Base-by-base conservation (phyloP, 345 rosid species). In the Aquilaria yunnanensis region DNA sequence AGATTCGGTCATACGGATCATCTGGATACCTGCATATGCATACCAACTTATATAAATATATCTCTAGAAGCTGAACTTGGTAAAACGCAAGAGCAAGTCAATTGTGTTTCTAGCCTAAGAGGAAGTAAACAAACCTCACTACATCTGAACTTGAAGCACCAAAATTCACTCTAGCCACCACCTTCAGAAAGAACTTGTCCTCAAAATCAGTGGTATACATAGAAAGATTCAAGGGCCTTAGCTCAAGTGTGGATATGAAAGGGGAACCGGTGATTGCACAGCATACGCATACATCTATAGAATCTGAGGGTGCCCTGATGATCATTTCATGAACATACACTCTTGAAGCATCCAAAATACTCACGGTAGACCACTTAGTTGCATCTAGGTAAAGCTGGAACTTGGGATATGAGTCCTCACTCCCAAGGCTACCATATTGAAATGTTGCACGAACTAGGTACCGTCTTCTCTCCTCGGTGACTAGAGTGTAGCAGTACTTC, bases 1-100 rank as follows among this genome's bases (percentile, higher is more conserved):
- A 95, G 50, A 95, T 85, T 80, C 99, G 87, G 77, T 95, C 99
- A 62, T 90, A 95, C 2, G 97, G 96, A 75, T 95, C 99, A 78
- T 95, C 97, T 0, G 97, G 99, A 68, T 91, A 95, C 93, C 97
- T 95, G 80, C 64, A 68, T 73, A 47, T 56, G 68, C 61, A 65
- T 13, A 46, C 23, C 43, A 14, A 10, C 34, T 58, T 13, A 43
- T 14, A 16, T 23, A 23, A 0, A 23, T 23, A 23, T 37, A 4
- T 9, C 8, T 37, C 43, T 9, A 37, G 43, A 37, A 37, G 43
- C 43, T 37, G 43, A 46, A 47, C 49, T 14, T 30, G 5, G 16
- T 64, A 10, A 47, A 51, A 63, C 14, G 16, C 23, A 12, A 52
- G 43, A 54, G 43, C 45, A 63, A 29, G 43, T 54, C 29, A 9